Percentiles rank a stretch among this genome's conserved stretches.
phyloP scores from a whole-genome alignment of 805 yeast genomes.

The Saccharomycopsis javanensis region DNA sequence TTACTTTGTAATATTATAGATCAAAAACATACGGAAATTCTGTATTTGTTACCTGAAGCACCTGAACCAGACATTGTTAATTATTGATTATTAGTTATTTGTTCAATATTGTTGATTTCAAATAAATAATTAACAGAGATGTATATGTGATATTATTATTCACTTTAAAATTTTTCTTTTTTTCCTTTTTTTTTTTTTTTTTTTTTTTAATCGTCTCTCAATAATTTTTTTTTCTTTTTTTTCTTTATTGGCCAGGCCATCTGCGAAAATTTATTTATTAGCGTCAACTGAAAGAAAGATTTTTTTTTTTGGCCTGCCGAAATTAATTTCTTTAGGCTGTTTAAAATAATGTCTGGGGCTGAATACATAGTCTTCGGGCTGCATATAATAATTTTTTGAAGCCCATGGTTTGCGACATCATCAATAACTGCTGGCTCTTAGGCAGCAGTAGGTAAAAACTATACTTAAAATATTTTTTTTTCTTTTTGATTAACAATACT shows the following conservation, averaged over 20 bases:
- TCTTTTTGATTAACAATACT: too few species aligned
- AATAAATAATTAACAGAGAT: not conserved
- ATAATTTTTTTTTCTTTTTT: not conserved
- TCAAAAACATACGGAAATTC: constrained; percentile 89
- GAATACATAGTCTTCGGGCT: too few species aligned
- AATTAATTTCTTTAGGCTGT: too few species aligned
- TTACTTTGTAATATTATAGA: not conserved
- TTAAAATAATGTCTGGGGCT: too few species aligned
- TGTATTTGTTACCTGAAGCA: constrained; percentile 99
- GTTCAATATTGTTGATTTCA: not conserved
- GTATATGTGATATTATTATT: not conserved
- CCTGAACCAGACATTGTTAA: constrained; percentile 76
- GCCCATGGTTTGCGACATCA: too few species aligned
- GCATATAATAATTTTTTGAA: too few species aligned
- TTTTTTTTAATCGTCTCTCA: not conserved
- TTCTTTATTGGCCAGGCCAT: not conserved
- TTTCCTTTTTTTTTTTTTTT: not conserved
- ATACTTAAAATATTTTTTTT: not conserved
- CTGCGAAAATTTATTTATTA: too few species aligned
- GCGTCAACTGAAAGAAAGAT: too few species aligned
- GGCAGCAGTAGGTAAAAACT: not conserved
- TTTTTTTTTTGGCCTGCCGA: too few species aligned
- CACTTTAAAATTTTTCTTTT: constrained; percentile 1
- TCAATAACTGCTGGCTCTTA: too few species aligned
- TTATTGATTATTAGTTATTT: constrained; percentile 8